Percentiles rank a stretch among this genome's conserved stretches.
Conservation (phyloP, 495 filamentous ascomycete genomes). For the Talaromyces wortmannii region DNA sequence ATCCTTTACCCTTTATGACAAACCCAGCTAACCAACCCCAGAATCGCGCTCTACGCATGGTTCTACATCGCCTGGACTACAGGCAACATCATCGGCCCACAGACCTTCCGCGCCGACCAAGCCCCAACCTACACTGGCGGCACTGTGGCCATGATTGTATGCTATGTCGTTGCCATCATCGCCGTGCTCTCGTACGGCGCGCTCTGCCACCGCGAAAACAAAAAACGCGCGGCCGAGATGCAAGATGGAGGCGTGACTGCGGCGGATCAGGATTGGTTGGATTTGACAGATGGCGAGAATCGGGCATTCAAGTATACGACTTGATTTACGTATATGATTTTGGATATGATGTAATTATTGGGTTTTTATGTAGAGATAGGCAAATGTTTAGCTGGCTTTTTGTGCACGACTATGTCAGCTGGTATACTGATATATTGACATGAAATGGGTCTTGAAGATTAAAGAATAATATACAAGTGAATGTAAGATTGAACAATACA, state of each 20-base stretch:
- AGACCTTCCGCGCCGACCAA: constrained; percentile 54
- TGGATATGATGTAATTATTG: too few relatives aligned
- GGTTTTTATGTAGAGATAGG: too few relatives aligned
- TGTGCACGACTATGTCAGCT: too few relatives aligned
- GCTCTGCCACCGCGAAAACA: neutral
- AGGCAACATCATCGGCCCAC: constrained; percentile 57
- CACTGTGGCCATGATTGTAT: neutral
- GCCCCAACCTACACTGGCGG: constrained; percentile 26
- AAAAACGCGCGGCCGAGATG: neutral
- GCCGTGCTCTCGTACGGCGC: neutral
- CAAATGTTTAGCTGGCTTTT: too few relatives aligned
- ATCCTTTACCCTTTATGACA: neutral
- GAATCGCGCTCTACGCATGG: neutral
- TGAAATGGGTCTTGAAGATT: too few relatives aligned
- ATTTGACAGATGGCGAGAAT: neutral
- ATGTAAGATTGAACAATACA: too few relatives aligned
- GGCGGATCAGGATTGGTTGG: neutral
- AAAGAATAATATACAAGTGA: too few relatives aligned
- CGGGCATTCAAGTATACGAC: neutral
- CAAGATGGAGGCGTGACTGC: neutral
- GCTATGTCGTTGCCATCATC: neutral
- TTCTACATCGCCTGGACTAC: neutral
- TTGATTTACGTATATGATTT: too few relatives aligned
- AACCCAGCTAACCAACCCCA: neutral
- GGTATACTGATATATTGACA: too few relatives aligned